Percentiles rank a stretch among this genome's conserved stretches.
Evolutionary conservation across 1,139 yeast genomes (phyloP).

Genomic region (Geotrichum histeridarum): DNA sequence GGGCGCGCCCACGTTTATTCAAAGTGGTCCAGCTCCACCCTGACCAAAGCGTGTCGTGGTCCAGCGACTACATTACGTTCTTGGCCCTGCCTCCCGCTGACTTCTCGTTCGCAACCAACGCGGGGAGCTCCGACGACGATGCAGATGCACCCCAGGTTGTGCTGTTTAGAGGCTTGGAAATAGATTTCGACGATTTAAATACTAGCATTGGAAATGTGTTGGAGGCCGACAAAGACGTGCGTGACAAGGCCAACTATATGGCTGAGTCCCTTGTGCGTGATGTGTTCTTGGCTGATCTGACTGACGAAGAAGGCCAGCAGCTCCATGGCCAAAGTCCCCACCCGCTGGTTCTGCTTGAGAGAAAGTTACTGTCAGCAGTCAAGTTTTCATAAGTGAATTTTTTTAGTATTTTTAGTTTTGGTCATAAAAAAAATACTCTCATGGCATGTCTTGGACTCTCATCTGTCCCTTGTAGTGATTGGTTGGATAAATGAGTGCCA

Average conservation of each 20-base stretch:
- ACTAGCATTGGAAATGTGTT: slow-evolving; percentile 34
- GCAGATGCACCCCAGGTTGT: background rate
- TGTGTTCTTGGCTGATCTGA: slow-evolving; percentile 7
- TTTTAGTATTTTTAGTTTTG: too few relatives aligned
- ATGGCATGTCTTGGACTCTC: background rate
- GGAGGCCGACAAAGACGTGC: slow-evolving; percentile 17
- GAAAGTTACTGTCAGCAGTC: background rate
- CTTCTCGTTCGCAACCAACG: slow-evolving; percentile 7
- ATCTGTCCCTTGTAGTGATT: background rate
- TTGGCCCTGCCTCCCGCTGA: slow-evolving; percentile 12
- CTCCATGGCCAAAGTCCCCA: background rate
- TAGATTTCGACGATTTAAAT: slow-evolving; percentile 44
- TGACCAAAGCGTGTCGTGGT: background rate
- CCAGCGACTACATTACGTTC: slow-evolving; percentile 11
- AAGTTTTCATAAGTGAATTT: background rate
- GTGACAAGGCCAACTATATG: slow-evolving; percentile 3
- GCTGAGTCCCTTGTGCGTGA: slow-evolving; percentile 12
- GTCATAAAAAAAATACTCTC: background rate
- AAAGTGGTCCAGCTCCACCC: background rate
- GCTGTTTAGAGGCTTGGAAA: slow-evolving; percentile 26
- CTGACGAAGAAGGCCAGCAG: slow-evolving; percentile 3
- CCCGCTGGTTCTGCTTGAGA: background rate
- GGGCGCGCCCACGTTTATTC: slow-evolving; percentile 13
- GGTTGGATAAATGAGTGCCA: slow-evolving; percentile 1
- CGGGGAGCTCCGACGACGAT: background rate